phyloP scores from a whole-genome alignment of 179 eudicot genomes.

The Gypsophila paniculata region DNA sequence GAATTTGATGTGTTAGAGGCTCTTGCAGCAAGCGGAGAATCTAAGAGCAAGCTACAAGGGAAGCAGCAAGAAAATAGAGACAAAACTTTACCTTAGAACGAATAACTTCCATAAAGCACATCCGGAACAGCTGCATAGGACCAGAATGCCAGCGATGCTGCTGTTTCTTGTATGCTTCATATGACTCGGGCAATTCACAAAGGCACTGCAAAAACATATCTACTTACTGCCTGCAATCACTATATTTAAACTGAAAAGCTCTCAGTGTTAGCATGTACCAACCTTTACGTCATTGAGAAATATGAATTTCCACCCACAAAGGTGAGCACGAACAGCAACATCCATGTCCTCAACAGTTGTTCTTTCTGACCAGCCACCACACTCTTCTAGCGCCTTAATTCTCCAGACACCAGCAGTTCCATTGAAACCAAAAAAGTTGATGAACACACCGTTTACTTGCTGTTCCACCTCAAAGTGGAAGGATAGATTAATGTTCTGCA shows the following conservation, averaged over 20 bases:
- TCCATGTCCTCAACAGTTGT: slow-evolving; percentile 99
- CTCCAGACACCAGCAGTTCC: slow-evolving; percentile 99
- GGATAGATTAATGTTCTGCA: slow-evolving; percentile 78
- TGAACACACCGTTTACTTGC: slow-evolving; percentile 84
- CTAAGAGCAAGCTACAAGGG: not conserved
- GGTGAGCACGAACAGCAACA: slow-evolving; percentile 96
- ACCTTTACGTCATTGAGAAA: slow-evolving; percentile 87
- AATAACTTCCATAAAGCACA: slow-evolving; percentile 67
- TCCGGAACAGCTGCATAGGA: slow-evolving; percentile 88
- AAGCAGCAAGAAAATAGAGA: too few species aligned
- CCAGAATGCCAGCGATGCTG: slow-evolving; percentile 96
- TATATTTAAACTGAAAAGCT: slow-evolving; percentile 11
- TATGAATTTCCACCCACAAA: slow-evolving; percentile 90
- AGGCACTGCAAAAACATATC: slow-evolving; percentile 56
- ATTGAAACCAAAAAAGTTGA: slow-evolving; percentile 90
- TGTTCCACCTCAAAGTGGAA: slow-evolving; percentile 98
- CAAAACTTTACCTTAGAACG: slow-evolving; percentile 53
- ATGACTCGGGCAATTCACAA: slow-evolving; percentile 87
- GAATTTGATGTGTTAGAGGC: not conserved
- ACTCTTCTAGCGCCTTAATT: slow-evolving; percentile 82
- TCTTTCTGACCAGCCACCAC: slow-evolving; percentile 91
- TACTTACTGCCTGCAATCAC: slow-evolving; percentile 18
- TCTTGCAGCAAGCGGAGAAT: not conserved
- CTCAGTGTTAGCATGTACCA: slow-evolving; percentile 14
- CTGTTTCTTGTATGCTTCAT: slow-evolving; percentile 88